phyloP scores from a whole-genome alignment of 2,329 filamentous ascomycete genomes.

The Hortaea werneckii region DNA sequence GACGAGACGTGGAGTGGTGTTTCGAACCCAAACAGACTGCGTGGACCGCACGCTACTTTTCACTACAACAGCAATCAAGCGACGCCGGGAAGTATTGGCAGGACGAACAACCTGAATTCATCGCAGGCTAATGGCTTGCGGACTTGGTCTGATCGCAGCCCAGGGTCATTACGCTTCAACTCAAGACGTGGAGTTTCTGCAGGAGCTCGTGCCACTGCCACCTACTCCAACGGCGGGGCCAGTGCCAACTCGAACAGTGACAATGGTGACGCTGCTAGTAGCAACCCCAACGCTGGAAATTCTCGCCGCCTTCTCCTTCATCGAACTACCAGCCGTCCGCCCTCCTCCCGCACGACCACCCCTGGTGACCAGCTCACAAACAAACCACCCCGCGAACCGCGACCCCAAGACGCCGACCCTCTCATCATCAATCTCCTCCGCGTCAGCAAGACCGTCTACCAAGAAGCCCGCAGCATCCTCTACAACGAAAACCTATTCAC shows the following conservation, averaged over 20 bases:
- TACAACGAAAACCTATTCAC: slow-evolving; percentile 32
- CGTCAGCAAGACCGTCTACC: slow-evolving; percentile 30
- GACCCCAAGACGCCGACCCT: slow-evolving; percentile 24
- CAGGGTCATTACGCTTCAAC: not conserved
- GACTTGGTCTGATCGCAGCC: slow-evolving; percentile 1
- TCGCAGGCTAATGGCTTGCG: not conserved
- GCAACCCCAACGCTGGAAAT: not conserved
- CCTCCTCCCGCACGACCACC: not conserved
- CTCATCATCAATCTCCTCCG: slow-evolving; percentile 30
- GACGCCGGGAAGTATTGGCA: not conserved
- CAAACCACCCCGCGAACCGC: slow-evolving; percentile 3
- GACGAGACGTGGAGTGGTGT: not conserved
- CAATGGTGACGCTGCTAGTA: not conserved
- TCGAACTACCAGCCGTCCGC: not conserved
- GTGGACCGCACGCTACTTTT: not conserved
- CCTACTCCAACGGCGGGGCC: too few relatives aligned
- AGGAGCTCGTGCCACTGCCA: not conserved
- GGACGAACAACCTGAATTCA: not conserved
- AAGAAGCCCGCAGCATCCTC: slow-evolving; percentile 31
- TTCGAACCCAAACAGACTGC: too few relatives aligned
- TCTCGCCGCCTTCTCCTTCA: not conserved
- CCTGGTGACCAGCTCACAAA: not conserved
- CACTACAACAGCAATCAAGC: not conserved
- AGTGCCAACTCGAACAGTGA: not conserved
- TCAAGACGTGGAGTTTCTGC: too few relatives aligned